A percentile compares a stretch with the other conserved stretches of the same genome.
Conservation (phyloP, 306 rosid species). For the Citrullus mucosospermus region DNA sequence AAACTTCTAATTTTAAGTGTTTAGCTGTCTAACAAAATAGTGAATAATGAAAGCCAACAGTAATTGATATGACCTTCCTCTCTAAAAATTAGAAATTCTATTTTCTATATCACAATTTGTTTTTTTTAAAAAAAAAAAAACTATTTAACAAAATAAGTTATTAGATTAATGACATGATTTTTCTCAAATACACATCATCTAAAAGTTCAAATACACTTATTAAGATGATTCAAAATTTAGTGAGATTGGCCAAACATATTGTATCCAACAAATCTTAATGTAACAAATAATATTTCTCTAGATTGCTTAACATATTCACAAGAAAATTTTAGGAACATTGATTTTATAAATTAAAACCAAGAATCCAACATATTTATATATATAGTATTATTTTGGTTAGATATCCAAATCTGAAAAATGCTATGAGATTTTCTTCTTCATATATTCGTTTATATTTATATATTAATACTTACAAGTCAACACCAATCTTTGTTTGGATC, state of each 20-base stretch:
- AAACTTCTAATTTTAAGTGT: too few relatives aligned
- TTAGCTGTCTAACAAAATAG: too few relatives aligned
- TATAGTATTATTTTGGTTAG: background rate
- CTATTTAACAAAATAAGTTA: too few relatives aligned
- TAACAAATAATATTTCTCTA: background rate
- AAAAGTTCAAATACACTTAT: background rate
- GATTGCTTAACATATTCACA: background rate
- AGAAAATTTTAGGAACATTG: background rate
- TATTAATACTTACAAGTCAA: background rate
- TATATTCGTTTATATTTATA: background rate
- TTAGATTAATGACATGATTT: too few relatives aligned
- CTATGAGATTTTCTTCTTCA: background rate
- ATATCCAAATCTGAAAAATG: background rate
- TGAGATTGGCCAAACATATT: background rate
- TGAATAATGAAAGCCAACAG: too few relatives aligned
- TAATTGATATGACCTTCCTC: too few relatives aligned
- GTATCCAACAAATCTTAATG: background rate
- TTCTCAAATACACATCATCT: too few relatives aligned
- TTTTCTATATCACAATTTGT: too few relatives aligned
- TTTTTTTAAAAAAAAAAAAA: too few relatives aligned
- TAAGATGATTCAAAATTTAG: background rate
- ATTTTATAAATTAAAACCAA: background rate
- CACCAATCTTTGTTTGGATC: background rate
- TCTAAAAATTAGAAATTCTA: too few relatives aligned
- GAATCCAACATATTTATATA: background rate